Percentiles rank a stretch among this genome's conserved stretches.
These are phyloP conservation scores for Yarrowia osloensis DNA, from an alignment of 805 yeast genomes.

Conservation along the genomic window DNA sequence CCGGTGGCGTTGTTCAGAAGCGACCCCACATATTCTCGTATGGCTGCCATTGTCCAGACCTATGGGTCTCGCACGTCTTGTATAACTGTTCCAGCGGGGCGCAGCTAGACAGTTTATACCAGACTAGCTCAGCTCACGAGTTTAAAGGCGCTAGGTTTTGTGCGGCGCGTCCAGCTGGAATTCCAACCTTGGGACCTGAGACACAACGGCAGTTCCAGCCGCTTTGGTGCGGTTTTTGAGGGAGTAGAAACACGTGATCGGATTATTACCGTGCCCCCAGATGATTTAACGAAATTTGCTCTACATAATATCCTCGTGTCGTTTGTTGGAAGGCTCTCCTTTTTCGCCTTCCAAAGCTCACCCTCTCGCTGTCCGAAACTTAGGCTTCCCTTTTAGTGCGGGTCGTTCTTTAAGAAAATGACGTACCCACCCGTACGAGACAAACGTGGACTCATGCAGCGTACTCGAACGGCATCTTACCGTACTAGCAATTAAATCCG, in stretches of 20 bases:
- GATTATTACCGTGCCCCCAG: neutral
- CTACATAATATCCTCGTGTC: neutral
- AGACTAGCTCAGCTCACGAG: neutral
- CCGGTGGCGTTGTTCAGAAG: constrained; percentile 19
- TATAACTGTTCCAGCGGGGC: constrained; percentile 11
- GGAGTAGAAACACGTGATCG: neutral
- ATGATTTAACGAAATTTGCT: neutral
- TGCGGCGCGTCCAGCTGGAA: constrained; percentile 10
- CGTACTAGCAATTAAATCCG: neutral
- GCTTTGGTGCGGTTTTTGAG: neutral
- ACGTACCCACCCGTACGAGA: neutral
- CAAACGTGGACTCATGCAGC: neutral
- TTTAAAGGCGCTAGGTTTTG: neutral
- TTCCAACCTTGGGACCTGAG: neutral
- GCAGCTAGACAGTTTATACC: constrained; percentile 16
- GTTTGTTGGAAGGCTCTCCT: neutral
- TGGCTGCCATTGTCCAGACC: constrained; percentile 29
- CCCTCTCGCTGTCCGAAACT: neutral
- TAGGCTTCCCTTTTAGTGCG: neutral
- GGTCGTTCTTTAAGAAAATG: neutral
- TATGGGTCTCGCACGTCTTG: neutral
- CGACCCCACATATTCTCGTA: constrained; percentile 25
- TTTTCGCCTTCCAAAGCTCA: neutral
- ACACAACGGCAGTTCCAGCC: neutral
- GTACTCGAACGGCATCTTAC: too few relatives aligned